Base-by-base conservation (phyloP, 2,329 filamentous ascomycete species). In the Xylaria sp. region DNA sequence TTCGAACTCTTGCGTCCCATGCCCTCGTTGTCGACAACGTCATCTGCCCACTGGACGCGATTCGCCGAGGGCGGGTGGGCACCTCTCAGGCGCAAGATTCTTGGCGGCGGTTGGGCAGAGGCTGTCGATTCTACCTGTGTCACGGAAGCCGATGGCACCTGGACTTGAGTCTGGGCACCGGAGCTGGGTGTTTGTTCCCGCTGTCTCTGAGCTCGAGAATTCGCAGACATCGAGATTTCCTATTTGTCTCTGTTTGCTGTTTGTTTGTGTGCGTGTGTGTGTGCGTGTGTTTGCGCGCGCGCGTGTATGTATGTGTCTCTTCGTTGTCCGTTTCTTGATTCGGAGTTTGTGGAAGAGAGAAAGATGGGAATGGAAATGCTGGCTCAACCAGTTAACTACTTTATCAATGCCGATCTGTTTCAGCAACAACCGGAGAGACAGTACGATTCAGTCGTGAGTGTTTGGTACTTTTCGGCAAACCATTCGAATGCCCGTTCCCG, bases 1-100 rank as follows among this genome's bases (percentile, higher is more conserved):
- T 99, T 99, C 20, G 93, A 97, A 72, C 89, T 95, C 83, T 98
- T 99, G 81, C 93, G 92, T 7, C 94, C 94, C 80, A 98, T 87
- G 4, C 93, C 93, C 81, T 99, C 96, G 77, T 99, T 99, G 81
- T 99, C 94, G 2, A 99, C 86, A 6, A 97, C 94, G 76, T 93
- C 92, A 77, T 96, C 93, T 6, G 93, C 93, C 96, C 96, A 99
- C 80, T 92, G 90, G 65, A 99, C 96, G 58, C 89, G 89, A 61
- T 90, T 86, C 20, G 83, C 80, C 31, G 81, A 80, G 0, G 82
- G 74, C 15, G 78, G 74, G 65, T 84, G 82, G 1, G 82, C 83
- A 53, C 87, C 87, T 49, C 86, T 83, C 53, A 89, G 80, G 13
- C 85, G 85, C 44, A 89, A 79, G 65, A 87, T 84, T 26, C 83